Evolutionary conservation across 1,284 basidiomycete species (phyloP), one percentile per base, ranked within the genome.

Genomic region (Ganoderma multipileum): DNA sequence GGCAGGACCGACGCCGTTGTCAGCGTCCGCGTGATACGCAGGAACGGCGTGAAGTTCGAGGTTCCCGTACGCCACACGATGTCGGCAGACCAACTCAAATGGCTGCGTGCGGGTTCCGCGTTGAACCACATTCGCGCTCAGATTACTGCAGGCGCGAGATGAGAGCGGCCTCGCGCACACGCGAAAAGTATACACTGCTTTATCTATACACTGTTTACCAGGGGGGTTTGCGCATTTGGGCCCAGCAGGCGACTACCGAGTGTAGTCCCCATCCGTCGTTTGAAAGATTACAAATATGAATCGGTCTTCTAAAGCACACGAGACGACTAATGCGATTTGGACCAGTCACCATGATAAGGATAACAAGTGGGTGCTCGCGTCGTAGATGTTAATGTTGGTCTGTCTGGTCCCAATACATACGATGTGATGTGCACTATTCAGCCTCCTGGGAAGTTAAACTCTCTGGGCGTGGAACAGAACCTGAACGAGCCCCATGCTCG

Each of bases 41-140:
- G 84, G 44, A 81, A 82, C 71, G 69, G 66, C 20, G 84, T 88
- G 61, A 78, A 81, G 14, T 89, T 93, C 70, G 86, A 91, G 73
- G 87, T 98, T 68, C 81, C 83, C 42, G 93, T 93, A 20, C 91
- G 84, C 76, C 96, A 98, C 80, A 97, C 96, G 4, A 91, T 98
- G 90, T 95, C 93, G 50, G 81, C 79, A 33, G 96, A 97, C 79
- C 96, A 98, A 81, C 81, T 96, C 64, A 91, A 92, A 72, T 97
- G 95, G 95, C 81, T 97, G 64, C 84, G 86, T 67, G 91, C 91
- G 44, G 96, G 96, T 18, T 95, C 93, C 55, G 96, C 96, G 0
- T 79, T 98, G 75, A 98, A 98, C 80, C 81, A 90, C 78, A 95
- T 95, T 69, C 87, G 91, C 65, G 88, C 89, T 28, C 84, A 83